A percentile compares a stretch with the other conserved stretches of the same genome.
Evolutionary conservation across 139 green algal species (phyloP).

Genomic region (Chlamydomonas incerta): DNA sequence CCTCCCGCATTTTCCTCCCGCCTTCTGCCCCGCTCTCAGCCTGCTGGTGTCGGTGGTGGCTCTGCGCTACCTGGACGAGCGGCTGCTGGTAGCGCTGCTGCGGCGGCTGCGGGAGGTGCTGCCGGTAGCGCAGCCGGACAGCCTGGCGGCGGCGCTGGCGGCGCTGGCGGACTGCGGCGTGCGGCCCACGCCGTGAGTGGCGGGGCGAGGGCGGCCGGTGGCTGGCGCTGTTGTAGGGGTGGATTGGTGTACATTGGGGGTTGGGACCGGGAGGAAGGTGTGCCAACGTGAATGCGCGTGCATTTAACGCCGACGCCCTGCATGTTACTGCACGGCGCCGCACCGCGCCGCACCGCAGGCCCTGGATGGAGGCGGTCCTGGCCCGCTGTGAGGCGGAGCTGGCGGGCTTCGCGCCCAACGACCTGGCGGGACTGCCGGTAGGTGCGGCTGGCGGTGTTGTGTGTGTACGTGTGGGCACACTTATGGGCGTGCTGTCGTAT

Average conservation of each 20-base stretch:
- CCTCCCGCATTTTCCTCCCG: neutral
- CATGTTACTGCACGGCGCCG: too few species aligned
- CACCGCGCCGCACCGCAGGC: neutral
- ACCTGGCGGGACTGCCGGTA: slow-evolving; percentile 17
- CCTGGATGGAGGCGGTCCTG: slow-evolving; percentile 39
- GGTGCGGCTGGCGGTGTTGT: neutral
- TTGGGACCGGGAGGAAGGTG: too few species aligned
- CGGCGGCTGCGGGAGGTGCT: slow-evolving; percentile 11
- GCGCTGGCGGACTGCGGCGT: slow-evolving; percentile 33
- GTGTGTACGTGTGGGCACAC: neutral
- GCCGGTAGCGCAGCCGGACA: neutral
- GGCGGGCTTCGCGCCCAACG: neutral
- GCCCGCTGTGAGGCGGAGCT: slow-evolving; percentile 17
- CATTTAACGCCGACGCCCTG: too few species aligned
- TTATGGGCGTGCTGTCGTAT: neutral
- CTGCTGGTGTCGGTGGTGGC: slow-evolving; percentile 4
- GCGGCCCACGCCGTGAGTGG: slow-evolving; percentile 21
- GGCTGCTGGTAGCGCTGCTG: slow-evolving; percentile 41
- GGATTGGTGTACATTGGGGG: too few species aligned
- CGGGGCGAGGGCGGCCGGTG: too few species aligned
- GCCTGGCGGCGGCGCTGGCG: neutral
- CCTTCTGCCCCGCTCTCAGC: neutral
- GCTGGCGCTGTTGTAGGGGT: too few species aligned
- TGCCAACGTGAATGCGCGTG: too few species aligned
- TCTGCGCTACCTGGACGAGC: slow-evolving; percentile 40